A percentile compares a stretch with the other conserved stretches of the same genome.
Conservation (phyloP, 129 eudicot genomes). For the Deinandra increscens region DNA sequence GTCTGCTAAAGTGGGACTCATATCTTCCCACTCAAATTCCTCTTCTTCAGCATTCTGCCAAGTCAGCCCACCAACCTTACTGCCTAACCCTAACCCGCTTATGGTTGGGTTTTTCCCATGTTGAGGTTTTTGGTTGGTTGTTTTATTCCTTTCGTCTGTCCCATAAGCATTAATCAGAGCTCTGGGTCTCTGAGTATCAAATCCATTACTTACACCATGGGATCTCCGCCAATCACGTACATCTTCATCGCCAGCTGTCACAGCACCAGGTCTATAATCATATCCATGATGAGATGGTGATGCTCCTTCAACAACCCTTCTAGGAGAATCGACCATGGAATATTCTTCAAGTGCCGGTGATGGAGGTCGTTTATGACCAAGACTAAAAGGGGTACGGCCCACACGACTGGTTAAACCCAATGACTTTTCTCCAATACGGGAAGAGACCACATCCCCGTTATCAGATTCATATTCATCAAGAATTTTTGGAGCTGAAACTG, state of each 20-base stretch:
- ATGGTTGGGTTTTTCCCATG: constrained; percentile 23
- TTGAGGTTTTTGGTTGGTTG: constrained; percentile 29
- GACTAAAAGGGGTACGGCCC: constrained; percentile 45
- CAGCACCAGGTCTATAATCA: constrained; percentile 41
- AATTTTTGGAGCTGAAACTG: constrained; percentile 36
- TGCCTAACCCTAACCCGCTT: constrained; percentile 44
- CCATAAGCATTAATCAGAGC: constrained; percentile 97
- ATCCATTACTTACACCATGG: constrained; percentile 34
- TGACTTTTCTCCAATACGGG: constrained; percentile 41
- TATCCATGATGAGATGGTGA: constrained; percentile 61
- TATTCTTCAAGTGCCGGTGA: constrained; percentile 59
- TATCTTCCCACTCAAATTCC: constrained; percentile 93
- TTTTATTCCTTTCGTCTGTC: constrained; percentile 64
- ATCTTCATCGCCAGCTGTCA: constrained; percentile 43
- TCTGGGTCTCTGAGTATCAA: constrained; percentile 72
- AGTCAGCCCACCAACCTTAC: constrained; percentile 36
- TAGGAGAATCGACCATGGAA: constrained; percentile 41
- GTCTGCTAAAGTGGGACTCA: constrained; percentile 67
- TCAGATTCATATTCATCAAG: constrained; percentile 44
- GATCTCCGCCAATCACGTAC: constrained; percentile 45
- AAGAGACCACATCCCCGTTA: constrained; percentile 31
- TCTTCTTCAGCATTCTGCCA: constrained; percentile 97
- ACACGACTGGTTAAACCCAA: constrained; percentile 43
- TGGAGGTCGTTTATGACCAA: constrained; percentile 40
- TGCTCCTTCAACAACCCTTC: constrained; percentile 44